phyloP scores from a whole-genome alignment of 495 filamentous ascomycete species.

The Penicillium lagena region DNA sequence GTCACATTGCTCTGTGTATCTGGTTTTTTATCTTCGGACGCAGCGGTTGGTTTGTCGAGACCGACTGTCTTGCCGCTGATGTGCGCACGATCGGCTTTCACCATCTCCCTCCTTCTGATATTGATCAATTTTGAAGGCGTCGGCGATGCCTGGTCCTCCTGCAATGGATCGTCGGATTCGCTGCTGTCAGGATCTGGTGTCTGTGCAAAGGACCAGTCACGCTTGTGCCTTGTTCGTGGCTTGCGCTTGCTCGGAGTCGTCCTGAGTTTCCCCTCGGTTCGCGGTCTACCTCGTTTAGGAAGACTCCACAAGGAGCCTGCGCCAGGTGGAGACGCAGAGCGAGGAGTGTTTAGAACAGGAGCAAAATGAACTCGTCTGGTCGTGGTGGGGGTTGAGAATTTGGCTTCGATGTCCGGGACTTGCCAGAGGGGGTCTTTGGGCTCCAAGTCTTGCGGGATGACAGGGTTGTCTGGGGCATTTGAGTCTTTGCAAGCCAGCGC shows the following conservation, averaged over 20 bases:
- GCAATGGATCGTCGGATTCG: constrained; percentile 43
- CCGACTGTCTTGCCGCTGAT: background rate
- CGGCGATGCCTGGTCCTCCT: constrained; percentile 32
- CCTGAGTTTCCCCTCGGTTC: constrained; percentile 17
- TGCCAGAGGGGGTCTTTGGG: constrained; percentile 24
- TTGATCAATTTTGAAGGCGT: constrained; percentile 15
- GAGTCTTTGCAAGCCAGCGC: constrained; percentile 8
- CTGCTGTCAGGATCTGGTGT: constrained; percentile 28
- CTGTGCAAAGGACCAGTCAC: constrained; percentile 40
- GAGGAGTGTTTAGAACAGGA: constrained; percentile 3
- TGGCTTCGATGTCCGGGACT: constrained; percentile 29
- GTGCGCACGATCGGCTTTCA: background rate
- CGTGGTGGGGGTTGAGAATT: constrained; percentile 28
- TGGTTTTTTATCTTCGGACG: background rate
- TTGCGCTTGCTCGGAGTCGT: constrained; percentile 14
- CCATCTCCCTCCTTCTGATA: constrained; percentile 17
- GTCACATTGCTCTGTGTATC: background rate
- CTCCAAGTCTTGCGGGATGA: background rate
- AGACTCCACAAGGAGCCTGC: constrained; percentile 35
- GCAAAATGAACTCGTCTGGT: constrained; percentile 9
- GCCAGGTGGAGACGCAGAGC: constrained; percentile 30
- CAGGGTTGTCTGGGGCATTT: background rate
- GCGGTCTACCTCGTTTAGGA: constrained; percentile 16
- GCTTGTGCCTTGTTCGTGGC: constrained; percentile 19
- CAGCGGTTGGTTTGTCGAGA: too few relatives aligned